phyloP scores from a whole-genome alignment of 768 basidiomycete species.

The Dictyophora rubrovolvata region DNA sequence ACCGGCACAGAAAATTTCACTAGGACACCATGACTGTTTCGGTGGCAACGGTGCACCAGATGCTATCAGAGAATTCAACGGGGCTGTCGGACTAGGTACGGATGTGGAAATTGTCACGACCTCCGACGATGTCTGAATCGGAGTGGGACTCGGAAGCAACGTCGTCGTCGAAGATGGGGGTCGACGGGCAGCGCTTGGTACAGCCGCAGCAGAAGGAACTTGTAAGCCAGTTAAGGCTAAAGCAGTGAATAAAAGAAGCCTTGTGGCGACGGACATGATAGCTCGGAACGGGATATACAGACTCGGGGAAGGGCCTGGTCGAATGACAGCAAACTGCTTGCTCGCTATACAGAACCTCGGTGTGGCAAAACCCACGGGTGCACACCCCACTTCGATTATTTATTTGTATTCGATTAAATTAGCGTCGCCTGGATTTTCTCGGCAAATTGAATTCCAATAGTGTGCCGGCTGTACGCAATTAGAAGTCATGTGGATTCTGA shows the following conservation, averaged over 20 bases:
- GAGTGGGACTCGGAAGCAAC: not conserved
- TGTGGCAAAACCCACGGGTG: not conserved
- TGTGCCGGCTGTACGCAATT: not conserved
- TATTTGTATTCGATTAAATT: not conserved
- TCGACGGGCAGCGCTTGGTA: not conserved
- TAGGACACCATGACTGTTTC: slow-evolving; percentile 65
- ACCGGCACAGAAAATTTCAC: slow-evolving; percentile 74
- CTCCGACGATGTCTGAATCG: not conserved
- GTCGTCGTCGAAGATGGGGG: not conserved
- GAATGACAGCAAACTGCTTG: not conserved
- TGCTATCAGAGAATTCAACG: slow-evolving; percentile 44
- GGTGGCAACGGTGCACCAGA: slow-evolving; percentile 59
- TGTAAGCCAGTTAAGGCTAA: not conserved
- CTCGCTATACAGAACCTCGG: not conserved
- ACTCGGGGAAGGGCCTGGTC: not conserved
- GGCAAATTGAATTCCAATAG: not conserved
- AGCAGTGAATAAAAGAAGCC: not conserved
- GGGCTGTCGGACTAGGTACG: slow-evolving; percentile 50
- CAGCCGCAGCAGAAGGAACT: not conserved
- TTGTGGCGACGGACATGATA: not conserved
- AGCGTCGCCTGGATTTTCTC: not conserved
- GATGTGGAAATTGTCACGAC: slow-evolving; percentile 43
- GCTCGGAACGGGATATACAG: not conserved
- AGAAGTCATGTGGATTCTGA: not conserved
- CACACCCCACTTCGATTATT: not conserved